phyloP scores from a whole-genome alignment of 371 early-diverging fungal genomes.

The Mortierella sp. region DNA sequence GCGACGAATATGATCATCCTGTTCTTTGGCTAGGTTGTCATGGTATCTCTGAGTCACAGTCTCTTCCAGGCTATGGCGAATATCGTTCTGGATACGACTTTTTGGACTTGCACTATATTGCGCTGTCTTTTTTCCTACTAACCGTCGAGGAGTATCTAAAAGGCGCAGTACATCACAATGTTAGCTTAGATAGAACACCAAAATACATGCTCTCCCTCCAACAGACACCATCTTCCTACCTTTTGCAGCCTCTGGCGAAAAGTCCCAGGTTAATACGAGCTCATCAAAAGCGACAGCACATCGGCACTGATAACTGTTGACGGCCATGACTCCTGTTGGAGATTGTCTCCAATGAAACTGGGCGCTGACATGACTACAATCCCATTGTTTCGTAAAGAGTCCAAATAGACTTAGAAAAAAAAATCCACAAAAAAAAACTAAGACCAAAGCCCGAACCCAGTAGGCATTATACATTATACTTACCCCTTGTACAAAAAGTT shows the following conservation, averaged over 20 bases:
- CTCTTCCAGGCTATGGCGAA: conserved; percentile 41
- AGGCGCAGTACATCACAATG: not conserved
- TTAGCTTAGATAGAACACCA: not conserved
- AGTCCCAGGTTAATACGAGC: conserved; percentile 43
- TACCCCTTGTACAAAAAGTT: conserved; percentile 39
- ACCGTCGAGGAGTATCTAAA: conserved; percentile 23
- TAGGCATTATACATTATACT: not conserved
- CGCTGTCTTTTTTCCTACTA: conserved; percentile 16
- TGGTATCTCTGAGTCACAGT: conserved; percentile 31
- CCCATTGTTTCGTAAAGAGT: no score
- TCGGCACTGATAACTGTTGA: conserved; percentile 36
- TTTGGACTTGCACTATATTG: conserved; percentile 45
- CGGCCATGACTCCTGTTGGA: conserved; percentile 12
- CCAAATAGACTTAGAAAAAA: not conserved
- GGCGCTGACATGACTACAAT: conserved; percentile 1
- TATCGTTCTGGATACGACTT: conserved; percentile 35
- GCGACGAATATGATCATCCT: conserved; percentile 37
- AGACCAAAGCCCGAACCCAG: no score
- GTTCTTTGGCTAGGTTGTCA: conserved; percentile 30
- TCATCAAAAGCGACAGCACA: conserved; percentile 29
- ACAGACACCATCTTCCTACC: conserved; percentile 7
- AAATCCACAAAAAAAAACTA: not conserved
- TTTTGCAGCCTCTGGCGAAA: conserved; percentile 48
- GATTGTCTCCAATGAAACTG: conserved; percentile 5
- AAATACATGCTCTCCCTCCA: not conserved